Percentiles rank a stretch among this genome's conserved stretches.
Evolutionary conservation across 179 eudicot species (phyloP).

Genomic region (Spergularia azorica): DNA sequence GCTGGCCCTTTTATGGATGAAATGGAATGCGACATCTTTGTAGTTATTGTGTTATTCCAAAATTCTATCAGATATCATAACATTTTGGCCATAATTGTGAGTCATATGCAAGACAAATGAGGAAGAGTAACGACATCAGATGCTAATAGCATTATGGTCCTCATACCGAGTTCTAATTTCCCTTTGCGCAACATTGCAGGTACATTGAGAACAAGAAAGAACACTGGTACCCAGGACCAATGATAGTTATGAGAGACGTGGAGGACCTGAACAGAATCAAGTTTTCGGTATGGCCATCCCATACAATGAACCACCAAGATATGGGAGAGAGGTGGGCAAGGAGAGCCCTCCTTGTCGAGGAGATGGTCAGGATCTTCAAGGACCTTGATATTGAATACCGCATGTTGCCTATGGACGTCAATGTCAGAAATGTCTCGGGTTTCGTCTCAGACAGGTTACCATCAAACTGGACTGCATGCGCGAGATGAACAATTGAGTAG

Average conservation of each 20-base stretch:
- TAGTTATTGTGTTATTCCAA: too few relatives aligned
- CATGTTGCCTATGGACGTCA: constrained; percentile 45
- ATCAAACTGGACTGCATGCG: constrained; percentile 52
- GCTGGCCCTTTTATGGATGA: constrained; percentile 7
- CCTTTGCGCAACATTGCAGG: constrained; percentile 25
- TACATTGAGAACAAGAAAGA: constrained; percentile 61
- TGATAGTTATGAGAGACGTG: constrained; percentile 49
- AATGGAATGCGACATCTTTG: neutral
- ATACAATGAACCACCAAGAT: constrained; percentile 71
- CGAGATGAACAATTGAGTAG: constrained; percentile 25
- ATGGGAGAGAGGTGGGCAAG: constrained; percentile 64
- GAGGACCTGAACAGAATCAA: constrained; percentile 45
- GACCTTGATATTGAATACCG: constrained; percentile 73
- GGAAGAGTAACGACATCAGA: constrained; percentile 19
- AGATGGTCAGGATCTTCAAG: constrained; percentile 52
- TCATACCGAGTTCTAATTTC: constrained; percentile 32
- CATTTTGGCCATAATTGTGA: too few relatives aligned
- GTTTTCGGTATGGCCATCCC: constrained; percentile 64
- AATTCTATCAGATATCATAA: too few relatives aligned
- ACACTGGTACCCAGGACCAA: constrained; percentile 64
- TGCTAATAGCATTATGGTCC: constrained; percentile 56
- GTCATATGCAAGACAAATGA: too few relatives aligned
- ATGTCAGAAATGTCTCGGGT: constrained; percentile 49
- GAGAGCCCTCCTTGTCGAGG: constrained; percentile 58
- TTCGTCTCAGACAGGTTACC: constrained; percentile 53